phyloP scores from a whole-genome alignment of 495 filamentous ascomycete species.

The Trypethelium eluteriae region DNA sequence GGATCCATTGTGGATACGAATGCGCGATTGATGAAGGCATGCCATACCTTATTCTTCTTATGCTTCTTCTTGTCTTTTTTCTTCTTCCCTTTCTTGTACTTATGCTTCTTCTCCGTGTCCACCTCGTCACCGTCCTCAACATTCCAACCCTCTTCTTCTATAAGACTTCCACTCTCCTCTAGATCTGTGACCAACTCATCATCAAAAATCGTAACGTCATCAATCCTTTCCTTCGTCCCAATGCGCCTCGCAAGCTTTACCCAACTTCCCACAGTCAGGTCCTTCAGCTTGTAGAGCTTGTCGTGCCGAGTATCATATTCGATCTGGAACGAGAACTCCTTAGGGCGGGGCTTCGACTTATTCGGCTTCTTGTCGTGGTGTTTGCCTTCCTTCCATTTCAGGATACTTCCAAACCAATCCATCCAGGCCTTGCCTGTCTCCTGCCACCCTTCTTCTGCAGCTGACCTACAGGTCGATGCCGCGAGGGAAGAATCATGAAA shows the following conservation, averaged over 20 bases:
- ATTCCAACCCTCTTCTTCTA: conserved; percentile 20
- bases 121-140: conserved; percentile 24
- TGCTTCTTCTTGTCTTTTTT: conserved; percentile 43
- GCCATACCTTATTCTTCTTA: conserved; percentile 55
- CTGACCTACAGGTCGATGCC: background rate
- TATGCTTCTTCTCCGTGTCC: conserved; percentile 37
- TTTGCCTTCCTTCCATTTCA: conserved; percentile 51
- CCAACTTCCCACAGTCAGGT: conserved; percentile 78
- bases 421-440: background rate
- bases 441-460: background rate
- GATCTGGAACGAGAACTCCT: conserved; percentile 64
- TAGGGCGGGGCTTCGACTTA: conserved; percentile 45
- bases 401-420: conserved; percentile 37
- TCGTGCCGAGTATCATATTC: conserved; percentile 81
- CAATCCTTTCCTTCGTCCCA: conserved; percentile 44
- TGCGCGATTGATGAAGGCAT: conserved; percentile 66
- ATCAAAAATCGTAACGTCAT: background rate
- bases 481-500: conserved; percentile 27
- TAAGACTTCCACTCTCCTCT: conserved; percentile 19
- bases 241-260: conserved; percentile 73
- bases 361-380: conserved; percentile 31
- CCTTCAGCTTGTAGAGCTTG: conserved; percentile 62
- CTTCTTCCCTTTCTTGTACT: conserved; percentile 38
- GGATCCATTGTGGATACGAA: conserved; percentile 66
- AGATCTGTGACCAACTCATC: background rate